Conservation (phyloP, 129 eudicot species). For the Daucus carota region DNA sequence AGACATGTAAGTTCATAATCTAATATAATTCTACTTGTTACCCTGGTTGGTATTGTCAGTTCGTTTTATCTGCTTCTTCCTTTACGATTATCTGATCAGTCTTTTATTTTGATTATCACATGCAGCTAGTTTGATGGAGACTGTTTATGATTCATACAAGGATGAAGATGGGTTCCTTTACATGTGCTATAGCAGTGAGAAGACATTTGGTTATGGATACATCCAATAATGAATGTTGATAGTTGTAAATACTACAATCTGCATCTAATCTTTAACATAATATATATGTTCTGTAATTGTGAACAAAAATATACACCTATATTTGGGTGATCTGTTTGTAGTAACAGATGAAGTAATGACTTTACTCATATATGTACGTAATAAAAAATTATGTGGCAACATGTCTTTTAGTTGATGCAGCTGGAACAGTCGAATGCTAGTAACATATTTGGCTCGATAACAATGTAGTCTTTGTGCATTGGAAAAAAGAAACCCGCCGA, state of each 20-base stretch:
- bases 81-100: neutral
- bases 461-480: too few species aligned
- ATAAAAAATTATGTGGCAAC: neutral
- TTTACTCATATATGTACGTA: neutral
- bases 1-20: conserved; percentile 43
- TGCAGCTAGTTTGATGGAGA: conserved; percentile 81
- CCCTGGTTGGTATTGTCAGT: neutral
- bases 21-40: neutral
- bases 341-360: neutral
- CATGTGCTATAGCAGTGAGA: conserved; percentile 85
- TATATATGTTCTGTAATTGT: neutral
- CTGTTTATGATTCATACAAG: conserved; percentile 70
- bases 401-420: neutral
- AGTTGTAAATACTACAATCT: neutral
- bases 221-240: neutral
- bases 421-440: too few species aligned
- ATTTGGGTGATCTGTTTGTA: neutral
- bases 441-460: too few species aligned
- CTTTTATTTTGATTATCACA: neutral
- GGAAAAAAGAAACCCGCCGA: too few species aligned
- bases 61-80: neutral
- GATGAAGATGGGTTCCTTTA: conserved; percentile 82
- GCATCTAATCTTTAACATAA: neutral
- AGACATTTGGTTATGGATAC: conserved; percentile 54
- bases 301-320: neutral